Conservation (phyloP, 1,139 yeast species). For the Suhomyces kunorum region DNA sequence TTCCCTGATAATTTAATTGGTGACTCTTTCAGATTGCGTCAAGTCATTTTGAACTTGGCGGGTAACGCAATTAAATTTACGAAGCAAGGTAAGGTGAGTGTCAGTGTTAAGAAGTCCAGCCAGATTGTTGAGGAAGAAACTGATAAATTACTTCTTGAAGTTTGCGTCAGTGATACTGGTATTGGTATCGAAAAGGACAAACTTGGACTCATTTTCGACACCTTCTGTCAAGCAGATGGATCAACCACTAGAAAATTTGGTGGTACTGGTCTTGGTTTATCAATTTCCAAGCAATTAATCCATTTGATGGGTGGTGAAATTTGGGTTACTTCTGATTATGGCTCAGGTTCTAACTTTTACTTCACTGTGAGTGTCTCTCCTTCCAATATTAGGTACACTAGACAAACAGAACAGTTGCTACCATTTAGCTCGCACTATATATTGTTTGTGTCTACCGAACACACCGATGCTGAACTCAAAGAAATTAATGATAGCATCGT, state of each 20-base stretch:
- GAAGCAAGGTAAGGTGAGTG: slow-evolving; percentile 72
- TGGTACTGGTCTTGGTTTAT: slow-evolving; percentile 78
- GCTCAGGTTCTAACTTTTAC: slow-evolving; percentile 79
- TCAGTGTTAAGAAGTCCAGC: slow-evolving; percentile 56
- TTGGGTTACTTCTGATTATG: slow-evolving; percentile 82
- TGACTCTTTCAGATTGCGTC: slow-evolving; percentile 82
- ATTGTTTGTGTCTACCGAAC: slow-evolving; percentile 68
- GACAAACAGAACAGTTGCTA: slow-evolving; percentile 67
- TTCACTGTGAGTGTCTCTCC: slow-evolving; percentile 80
- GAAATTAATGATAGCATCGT: slow-evolving; percentile 44
- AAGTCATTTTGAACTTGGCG: slow-evolving; percentile 77
- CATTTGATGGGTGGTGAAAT: slow-evolving; percentile 90
- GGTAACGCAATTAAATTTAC: slow-evolving; percentile 90
- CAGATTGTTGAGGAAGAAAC: slow-evolving; percentile 43
- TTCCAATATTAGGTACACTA: slow-evolving; percentile 61
- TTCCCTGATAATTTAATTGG: slow-evolving; percentile 87
- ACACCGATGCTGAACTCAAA: slow-evolving; percentile 50
- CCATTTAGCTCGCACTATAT: slow-evolving; percentile 75
- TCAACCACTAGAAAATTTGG: slow-evolving; percentile 90
- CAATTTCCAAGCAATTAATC: slow-evolving; percentile 82
- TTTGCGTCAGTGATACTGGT: slow-evolving; percentile 87
- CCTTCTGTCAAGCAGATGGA: slow-evolving; percentile 91
- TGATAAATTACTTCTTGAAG: slow-evolving; percentile 69
- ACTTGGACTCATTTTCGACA: slow-evolving; percentile 79
- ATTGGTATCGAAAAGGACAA: slow-evolving; percentile 85